Conservation (phyloP, 2,329 filamentous ascomycete species). For the Penicillium thymicola region DNA sequence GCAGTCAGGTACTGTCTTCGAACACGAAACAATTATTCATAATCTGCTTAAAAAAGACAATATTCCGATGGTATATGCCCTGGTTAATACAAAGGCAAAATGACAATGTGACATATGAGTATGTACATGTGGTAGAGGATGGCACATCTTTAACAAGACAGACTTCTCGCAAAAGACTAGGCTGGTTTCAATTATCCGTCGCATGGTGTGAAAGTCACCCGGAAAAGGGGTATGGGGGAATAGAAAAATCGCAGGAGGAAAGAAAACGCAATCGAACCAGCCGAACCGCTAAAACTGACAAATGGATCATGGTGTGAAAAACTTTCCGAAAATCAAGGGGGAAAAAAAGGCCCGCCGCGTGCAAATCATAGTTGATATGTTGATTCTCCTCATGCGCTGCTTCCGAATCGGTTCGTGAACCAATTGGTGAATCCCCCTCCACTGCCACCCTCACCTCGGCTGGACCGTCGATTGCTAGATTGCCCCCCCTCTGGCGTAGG, state of each 20-base stretch:
- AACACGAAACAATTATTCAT: neutral
- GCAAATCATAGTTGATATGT: conserved; percentile 4
- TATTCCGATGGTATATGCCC: neutral
- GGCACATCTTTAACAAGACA: neutral
- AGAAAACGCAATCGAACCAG: neutral
- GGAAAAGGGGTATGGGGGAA: conserved; percentile 1
- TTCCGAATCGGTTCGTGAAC: conserved; percentile 26
- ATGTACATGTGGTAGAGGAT: neutral
- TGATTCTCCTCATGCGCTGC: conserved; percentile 3
- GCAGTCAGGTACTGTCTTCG: neutral
- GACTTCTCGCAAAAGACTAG: neutral
- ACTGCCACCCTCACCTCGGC: conserved; percentile 10
- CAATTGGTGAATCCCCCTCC: conserved; percentile 28
- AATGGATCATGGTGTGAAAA: neutral
- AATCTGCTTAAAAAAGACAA: neutral
- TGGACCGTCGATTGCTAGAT: conserved; percentile 12
- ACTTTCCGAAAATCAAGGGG: neutral
- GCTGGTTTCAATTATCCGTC: neutral
- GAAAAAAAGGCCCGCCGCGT: neutral
- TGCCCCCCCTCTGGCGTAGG: conserved; percentile 9
- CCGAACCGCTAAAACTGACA: conserved; percentile 4
- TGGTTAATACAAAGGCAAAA: neutral
- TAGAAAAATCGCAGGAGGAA: neutral
- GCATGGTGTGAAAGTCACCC: neutral
- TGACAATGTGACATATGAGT: neutral